These are phyloP conservation scores for Dicorynia guianensis DNA, from an alignment of 306 rosid genomes.

Conservation along the genomic window DNA sequence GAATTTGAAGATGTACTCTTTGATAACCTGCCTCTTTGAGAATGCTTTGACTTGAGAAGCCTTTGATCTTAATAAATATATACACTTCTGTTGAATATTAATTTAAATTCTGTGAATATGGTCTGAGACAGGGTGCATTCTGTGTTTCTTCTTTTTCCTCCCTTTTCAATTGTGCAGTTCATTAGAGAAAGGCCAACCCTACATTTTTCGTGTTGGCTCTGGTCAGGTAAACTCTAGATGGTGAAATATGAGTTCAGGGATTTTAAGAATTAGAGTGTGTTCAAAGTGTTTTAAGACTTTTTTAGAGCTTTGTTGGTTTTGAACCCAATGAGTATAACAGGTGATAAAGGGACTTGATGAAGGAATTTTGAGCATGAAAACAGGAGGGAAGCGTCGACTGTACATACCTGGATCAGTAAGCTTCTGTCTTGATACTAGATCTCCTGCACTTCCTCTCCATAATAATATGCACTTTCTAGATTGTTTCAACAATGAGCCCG, in stretches of 20 bases:
- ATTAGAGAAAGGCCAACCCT: conserved; percentile 82
- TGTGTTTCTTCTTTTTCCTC: conserved; percentile 12
- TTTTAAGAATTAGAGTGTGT: conserved; percentile 6
- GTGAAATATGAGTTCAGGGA: conserved; percentile 17
- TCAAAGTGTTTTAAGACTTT: not conserved
- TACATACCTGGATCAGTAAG: conserved; percentile 93
- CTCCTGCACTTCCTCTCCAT: not conserved
- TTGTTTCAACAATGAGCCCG: conserved; percentile 17
- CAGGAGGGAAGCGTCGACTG: conserved; percentile 90
- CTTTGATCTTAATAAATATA: conserved; percentile 27
- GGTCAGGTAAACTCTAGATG: conserved; percentile 68
- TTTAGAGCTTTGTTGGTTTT: conserved; percentile 32
- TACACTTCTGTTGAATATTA: conserved; percentile 22
- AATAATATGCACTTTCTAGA: conserved; percentile 10
- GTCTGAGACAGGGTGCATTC: conserved; percentile 19
- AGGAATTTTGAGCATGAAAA: conserved; percentile 87
- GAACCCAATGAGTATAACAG: conserved; percentile 59
- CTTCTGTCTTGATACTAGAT: conserved; percentile 40
- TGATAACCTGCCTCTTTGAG: conserved; percentile 14
- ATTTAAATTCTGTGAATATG: conserved; percentile 25
- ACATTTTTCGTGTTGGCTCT: conserved; percentile 90
- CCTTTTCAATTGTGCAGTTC: conserved; percentile 64
- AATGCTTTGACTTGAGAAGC: conserved; percentile 18
- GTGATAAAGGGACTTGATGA: conserved; percentile 98
- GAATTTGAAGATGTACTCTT: conserved; percentile 30